phyloP scores from a whole-genome alignment of 257 asterid genomes.

The Fraxinus quadrangulata region DNA sequence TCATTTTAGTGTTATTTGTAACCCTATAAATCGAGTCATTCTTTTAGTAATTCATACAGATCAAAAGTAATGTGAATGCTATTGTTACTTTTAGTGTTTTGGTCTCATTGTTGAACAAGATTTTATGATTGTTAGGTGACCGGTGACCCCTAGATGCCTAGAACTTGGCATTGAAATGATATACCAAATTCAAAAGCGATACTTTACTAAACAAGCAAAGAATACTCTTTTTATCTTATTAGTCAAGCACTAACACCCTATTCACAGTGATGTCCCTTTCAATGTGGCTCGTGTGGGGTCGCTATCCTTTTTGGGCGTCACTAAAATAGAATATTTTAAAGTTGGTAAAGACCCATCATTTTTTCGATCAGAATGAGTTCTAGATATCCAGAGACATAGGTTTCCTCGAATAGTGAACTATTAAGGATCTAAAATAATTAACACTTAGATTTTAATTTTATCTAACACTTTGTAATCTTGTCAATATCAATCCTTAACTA shows the following conservation, averaged over 20 bases:
- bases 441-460: no score
- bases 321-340: no score
- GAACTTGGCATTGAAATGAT: neutral
- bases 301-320: neutral
- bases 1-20: neutral
- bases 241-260: constrained; percentile 11
- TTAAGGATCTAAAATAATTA: no score
- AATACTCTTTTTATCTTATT: constrained; percentile 2
- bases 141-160: neutral
- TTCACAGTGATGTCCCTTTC: constrained; percentile 1
- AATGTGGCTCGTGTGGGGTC: neutral
- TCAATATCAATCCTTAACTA: neutral
- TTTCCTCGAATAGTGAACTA: no score
- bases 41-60: neutral
- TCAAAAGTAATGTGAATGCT: neutral
- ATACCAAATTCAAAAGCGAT: neutral
- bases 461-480: neutral
- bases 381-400: no score
- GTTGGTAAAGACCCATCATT: neutral
- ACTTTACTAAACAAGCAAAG: neutral
- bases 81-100: neutral
- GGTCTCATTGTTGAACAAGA: neutral
- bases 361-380: no score
- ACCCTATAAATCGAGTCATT: neutral
- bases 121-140: neutral